Base-by-base conservation (phyloP, 768 basidiomycete genomes). In the Tremella yokohamensis region DNA sequence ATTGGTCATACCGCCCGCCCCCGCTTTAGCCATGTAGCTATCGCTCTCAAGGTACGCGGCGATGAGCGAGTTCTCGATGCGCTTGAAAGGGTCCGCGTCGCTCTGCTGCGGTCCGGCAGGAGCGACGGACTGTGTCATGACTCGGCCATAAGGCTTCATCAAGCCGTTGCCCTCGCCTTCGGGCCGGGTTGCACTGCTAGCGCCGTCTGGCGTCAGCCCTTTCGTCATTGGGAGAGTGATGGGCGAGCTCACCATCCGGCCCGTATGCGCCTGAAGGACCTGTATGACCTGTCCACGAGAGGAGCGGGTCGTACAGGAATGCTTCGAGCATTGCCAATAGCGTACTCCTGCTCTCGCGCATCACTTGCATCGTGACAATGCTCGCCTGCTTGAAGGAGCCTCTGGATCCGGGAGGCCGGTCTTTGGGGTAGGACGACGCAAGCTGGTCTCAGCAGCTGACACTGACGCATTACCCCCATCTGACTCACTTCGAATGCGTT, bases 291-390 rank as follows among this genome's bases (percentile, higher is more conserved):
- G 67, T 70, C 75, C 75, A 76, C 15, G 70, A 67, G 0, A 76
- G 60, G 19, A 79, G 59, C 8, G 78, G 78, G 60, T 79, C 78
- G 56, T 78, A 75, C 18, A 78, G 63, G 66, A 78, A 79, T 0
- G 78, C 77, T 57, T 76, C 76, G 11, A 79, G 68, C 61, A 79
- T 73, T 0, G 77, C 77, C 48, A 78, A 60, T 26, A 79, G 58
- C 20, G 66, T 74, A 38, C 76, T 74, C 48, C 70, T 62, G 62
- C 73, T 76, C 18, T 76, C 71, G 13, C 77, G 56, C 50, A 78
- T 54, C 16, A 78, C 70, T 11, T 63, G 57, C 73, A 79, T 70
- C 16, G 75, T 71, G 11, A 73, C 60, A 11, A 76, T 62, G 34
- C 71, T 74, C 18, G 75, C 73, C 38, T 71, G 61, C 44, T 74